Evolutionary conservation across 1,284 basidiomycete genomes (phyloP).

Genomic region (Apiotrichum porosum): DNA sequence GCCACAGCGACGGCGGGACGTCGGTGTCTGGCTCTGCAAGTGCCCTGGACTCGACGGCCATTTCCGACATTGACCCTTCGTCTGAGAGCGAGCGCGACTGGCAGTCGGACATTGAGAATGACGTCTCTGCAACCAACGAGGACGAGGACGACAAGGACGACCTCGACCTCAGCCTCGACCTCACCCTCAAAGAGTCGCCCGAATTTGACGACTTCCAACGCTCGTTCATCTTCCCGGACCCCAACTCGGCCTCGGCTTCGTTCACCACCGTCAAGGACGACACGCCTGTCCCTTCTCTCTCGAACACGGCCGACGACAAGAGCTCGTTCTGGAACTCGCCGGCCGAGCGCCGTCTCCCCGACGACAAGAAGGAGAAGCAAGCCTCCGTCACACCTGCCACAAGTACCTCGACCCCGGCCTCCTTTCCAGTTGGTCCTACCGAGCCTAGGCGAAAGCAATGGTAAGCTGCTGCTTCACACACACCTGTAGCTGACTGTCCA

Average conservation of each 20-base stretch:
- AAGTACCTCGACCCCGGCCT: neutral
- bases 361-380: neutral
- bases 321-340: neutral
- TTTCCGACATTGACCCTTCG: slow-evolving; percentile 8
- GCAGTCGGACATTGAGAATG: slow-evolving; percentile 4
- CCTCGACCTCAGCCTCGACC: neutral
- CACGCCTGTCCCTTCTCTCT: slow-evolving; percentile 6
- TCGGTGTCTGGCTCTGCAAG: slow-evolving; percentile 5
- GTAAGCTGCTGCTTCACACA: neutral
- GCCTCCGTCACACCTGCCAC: too few relatives aligned
- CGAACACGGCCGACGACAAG: slow-evolving; percentile 1
- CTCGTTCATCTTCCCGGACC: slow-evolving; percentile 19
- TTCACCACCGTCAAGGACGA: neutral
- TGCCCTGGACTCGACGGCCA: slow-evolving; percentile 7
- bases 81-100: slow-evolving; percentile 6
- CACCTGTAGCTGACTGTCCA: neutral
- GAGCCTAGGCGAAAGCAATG: slow-evolving; percentile 1
- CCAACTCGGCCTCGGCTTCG: slow-evolving; percentile 3
- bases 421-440: slow-evolving; percentile 9
- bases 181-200: neutral
- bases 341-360: neutral
- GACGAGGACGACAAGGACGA: slow-evolving; percentile 2
- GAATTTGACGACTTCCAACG: slow-evolving; percentile 8
- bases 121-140: neutral
- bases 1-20: neutral